These are phyloP conservation scores for Rhytidiadelphus loreus DNA, from an alignment of 225 moss, liverwort and hornwort species.

Conservation along the genomic window DNA sequence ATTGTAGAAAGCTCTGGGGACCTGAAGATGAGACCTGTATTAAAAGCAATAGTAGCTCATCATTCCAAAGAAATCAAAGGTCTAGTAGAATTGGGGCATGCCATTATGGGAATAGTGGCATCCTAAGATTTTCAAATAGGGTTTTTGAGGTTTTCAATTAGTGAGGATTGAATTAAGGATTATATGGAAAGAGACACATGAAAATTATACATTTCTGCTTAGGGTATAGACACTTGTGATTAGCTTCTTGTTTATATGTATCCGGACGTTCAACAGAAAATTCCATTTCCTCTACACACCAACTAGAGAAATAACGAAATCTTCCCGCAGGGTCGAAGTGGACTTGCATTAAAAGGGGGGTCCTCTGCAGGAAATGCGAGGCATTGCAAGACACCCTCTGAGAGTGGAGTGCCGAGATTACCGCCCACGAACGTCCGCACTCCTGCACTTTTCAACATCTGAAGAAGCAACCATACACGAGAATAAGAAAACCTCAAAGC, in stretches of 20 bases:
- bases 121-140: background rate
- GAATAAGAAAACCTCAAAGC: background rate
- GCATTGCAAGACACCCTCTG: conserved; percentile 83
- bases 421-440: conserved; percentile 87
- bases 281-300: background rate
- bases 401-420: conserved; percentile 83
- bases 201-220: background rate
- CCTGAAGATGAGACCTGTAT: background rate
- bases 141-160: background rate
- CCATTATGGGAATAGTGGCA: background rate
- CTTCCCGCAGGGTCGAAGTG: background rate
- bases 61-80: background rate
- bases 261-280: background rate
- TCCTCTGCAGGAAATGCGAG: conserved; percentile 73
- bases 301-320: background rate
- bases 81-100: background rate
- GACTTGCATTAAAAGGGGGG: conserved; percentile 77
- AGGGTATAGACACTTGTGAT: background rate
- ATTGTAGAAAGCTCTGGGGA: background rate
- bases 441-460: conserved; percentile 72
- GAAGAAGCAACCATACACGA: background rate
- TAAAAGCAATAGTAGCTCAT: background rate
- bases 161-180: background rate
- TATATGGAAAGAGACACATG: background rate
- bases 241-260: background rate